phyloP scores from a whole-genome alignment of 176 grass and related monocot genomes.

The Themeda triandra region DNA sequence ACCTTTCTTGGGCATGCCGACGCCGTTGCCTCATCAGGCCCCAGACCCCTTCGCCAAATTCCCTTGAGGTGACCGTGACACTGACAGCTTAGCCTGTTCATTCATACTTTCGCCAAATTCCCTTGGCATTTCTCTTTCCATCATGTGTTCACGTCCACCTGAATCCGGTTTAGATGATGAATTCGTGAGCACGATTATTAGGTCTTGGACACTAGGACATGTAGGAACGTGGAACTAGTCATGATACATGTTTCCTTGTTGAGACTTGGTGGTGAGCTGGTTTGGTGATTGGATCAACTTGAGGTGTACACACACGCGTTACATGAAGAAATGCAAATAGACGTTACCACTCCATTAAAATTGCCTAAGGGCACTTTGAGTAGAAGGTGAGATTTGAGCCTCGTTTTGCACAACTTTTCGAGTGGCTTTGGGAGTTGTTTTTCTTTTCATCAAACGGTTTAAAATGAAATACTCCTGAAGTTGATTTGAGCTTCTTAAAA shows the following conservation, averaged over 20 bases:
- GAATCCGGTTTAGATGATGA: constrained; percentile 14
- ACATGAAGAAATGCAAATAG: too few species aligned
- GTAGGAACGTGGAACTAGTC: constrained; percentile 25
- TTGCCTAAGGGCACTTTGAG: too few species aligned
- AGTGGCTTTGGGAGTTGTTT: too few species aligned
- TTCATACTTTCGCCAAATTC: neutral
- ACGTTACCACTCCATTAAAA: too few species aligned
- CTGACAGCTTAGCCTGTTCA: constrained; percentile 1
- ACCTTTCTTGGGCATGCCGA: constrained; percentile 46
- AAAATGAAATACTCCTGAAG: too few species aligned
- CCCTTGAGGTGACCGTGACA: constrained; percentile 25
- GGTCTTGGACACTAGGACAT: neutral
- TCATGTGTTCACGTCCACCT: constrained; percentile 5
- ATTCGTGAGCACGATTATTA: constrained; percentile 21
- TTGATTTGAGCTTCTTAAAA: too few species aligned
- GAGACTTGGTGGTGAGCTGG: neutral
- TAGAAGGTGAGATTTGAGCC: too few species aligned
- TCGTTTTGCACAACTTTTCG: too few species aligned
- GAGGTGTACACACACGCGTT: too few species aligned
- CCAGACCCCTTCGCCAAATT: constrained; percentile 1
- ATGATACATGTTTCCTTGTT: neutral
- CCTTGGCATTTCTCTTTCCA: constrained; percentile 21
- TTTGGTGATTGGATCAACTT: too few species aligned
- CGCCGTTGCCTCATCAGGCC: neutral
- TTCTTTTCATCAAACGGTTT: too few species aligned